Conservation (phyloP, 2,329 filamentous ascomycete genomes). For the Sclerotinia minor region DNA sequence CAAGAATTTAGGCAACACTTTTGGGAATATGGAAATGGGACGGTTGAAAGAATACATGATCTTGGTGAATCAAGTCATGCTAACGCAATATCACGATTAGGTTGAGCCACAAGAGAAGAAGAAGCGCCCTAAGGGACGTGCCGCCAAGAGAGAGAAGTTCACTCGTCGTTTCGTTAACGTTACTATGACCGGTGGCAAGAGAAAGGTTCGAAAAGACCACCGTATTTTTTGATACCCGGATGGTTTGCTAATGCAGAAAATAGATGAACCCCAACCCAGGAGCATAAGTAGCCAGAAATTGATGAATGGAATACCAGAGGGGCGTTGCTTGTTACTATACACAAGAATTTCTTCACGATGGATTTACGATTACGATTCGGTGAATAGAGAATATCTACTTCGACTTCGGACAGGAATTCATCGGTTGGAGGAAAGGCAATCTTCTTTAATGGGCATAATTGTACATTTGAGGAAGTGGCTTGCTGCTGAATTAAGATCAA, state of each 20-base stretch:
- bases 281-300: constrained; percentile 51
- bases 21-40: not conserved
- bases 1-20: not conserved
- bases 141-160: constrained; percentile 95
- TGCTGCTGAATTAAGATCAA: constrained; percentile 27
- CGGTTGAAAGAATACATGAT: not conserved
- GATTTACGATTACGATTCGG: constrained; percentile 22
- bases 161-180: constrained; percentile 98
- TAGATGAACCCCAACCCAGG: constrained; percentile 88
- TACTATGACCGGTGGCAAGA: constrained; percentile 95
- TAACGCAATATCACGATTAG: constrained; percentile 48
- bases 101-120: constrained; percentile 92
- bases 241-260: constrained; percentile 26
- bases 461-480: constrained; percentile 34
- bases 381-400: constrained; percentile 35
- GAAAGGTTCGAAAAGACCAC: constrained; percentile 65
- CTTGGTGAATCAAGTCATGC: constrained; percentile 26
- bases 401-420: constrained; percentile 34
- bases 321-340: constrained; percentile 34
- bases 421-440: constrained; percentile 40
- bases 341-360: constrained; percentile 19
- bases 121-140: constrained; percentile 95
- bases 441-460: constrained; percentile 39
- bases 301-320: constrained; percentile 35
- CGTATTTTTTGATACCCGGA: not conserved